phyloP scores from a whole-genome alignment of 2,329 filamentous ascomycete genomes.

The Magnaporthiopsis rhizophila region DNA sequence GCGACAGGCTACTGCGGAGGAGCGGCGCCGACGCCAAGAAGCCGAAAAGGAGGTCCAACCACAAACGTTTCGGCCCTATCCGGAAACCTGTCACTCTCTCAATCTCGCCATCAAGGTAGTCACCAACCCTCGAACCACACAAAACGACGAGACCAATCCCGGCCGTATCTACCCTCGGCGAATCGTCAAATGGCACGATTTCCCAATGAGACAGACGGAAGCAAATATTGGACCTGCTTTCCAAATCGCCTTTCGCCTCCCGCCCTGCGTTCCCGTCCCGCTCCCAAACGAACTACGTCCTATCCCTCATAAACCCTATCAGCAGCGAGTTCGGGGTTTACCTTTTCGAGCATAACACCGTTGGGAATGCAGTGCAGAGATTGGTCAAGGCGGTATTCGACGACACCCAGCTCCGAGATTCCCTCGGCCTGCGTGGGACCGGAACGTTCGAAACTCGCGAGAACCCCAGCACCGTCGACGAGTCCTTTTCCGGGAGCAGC shows the following conservation, averaged over 20 bases:
- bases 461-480: too few relatives aligned
- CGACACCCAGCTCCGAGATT: conserved; percentile 19
- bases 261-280: conserved; percentile 22
- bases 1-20: too few relatives aligned
- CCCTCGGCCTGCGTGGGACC: conserved; percentile 23
- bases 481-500: too few relatives aligned
- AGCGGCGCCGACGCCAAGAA: too few relatives aligned
- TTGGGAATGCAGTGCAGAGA: conserved; percentile 28
- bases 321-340: conserved; percentile 27
- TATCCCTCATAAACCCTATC: conserved; percentile 22
- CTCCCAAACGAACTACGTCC: conserved; percentile 26
- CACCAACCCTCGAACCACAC: conserved; percentile 21
- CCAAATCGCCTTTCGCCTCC: conserved; percentile 19
- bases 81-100: conserved; percentile 25
- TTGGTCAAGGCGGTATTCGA: conserved; percentile 21
- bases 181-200: conserved; percentile 28
- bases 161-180: conserved; percentile 25
- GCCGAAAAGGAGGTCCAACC: too few relatives aligned
- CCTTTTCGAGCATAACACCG: conserved; percentile 23
- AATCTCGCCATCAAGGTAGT: conserved; percentile 22
- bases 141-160: conserved; percentile 10
- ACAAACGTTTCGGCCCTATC: conserved; percentile 20
- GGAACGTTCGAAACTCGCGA: conserved; percentile 30
- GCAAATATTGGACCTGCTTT: conserved; percentile 22
- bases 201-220: conserved; percentile 23